phyloP scores from a whole-genome alignment of 495 filamentous ascomycete genomes.

The Penicillium canescens region DNA sequence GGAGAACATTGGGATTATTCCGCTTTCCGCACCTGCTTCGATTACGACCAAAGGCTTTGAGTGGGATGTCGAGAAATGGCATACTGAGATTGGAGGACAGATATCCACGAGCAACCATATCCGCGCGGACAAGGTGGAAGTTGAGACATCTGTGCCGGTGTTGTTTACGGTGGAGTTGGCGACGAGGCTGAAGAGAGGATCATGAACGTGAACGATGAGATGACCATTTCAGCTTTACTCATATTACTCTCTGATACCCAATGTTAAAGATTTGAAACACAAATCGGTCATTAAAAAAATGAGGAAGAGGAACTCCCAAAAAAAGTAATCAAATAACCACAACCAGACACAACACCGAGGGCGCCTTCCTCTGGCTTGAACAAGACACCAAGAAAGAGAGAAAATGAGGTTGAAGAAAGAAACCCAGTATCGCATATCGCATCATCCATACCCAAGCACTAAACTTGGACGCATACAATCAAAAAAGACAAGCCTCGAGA shows the following conservation, averaged over 20 bases:
- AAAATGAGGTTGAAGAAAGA: constrained; percentile 5
- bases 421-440: constrained; percentile 22
- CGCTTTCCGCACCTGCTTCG: constrained; percentile 66
- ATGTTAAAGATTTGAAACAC: background rate
- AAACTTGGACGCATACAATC: constrained; percentile 12
- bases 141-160: constrained; percentile 67
- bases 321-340: constrained; percentile 5
- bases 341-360: constrained; percentile 16
- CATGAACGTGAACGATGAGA: constrained; percentile 1
- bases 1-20: constrained; percentile 82
- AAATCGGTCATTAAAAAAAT: constrained; percentile 10
- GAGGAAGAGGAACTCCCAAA: constrained; percentile 2
- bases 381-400: constrained; percentile 23
- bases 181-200: constrained; percentile 37
- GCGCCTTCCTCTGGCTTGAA: constrained; percentile 28
- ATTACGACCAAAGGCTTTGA: constrained; percentile 80
- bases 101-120: constrained; percentile 95
- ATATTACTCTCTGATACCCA: background rate
- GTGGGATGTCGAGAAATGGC: constrained; percentile 85
- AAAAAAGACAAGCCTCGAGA: constrained; percentile 7
- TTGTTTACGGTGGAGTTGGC: constrained; percentile 84
- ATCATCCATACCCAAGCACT: constrained; percentile 26
- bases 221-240: background rate
- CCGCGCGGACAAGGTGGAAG: constrained; percentile 51
- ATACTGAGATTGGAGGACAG: constrained; percentile 77